These are phyloP conservation scores for Plasmodium gallinaceum DNA, from an alignment of 169 alveolate species.

Conservation along the genomic window DNA sequence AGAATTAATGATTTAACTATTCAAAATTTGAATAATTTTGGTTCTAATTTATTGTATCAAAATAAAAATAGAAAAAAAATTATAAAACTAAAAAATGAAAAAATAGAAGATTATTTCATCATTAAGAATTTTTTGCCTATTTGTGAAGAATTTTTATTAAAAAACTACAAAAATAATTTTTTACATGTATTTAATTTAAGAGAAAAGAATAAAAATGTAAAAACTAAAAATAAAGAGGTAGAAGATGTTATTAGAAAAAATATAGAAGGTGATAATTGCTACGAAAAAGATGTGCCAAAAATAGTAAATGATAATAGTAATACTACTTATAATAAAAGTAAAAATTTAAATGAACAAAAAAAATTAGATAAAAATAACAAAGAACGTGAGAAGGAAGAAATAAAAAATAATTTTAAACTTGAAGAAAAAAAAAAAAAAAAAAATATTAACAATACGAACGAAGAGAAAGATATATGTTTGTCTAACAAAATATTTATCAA, in stretches of 20 bases:
- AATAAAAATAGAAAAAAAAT: slow-evolving; percentile 22
- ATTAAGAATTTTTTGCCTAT: slow-evolving; percentile 60
- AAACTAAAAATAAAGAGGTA: background rate
- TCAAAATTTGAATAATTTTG: background rate
- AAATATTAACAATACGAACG: background rate
- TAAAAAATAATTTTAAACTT: background rate
- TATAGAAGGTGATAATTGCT: background rate
- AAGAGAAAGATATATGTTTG: background rate
- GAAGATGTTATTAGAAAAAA: background rate
- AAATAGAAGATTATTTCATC: slow-evolving; percentile 52
- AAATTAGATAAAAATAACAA: background rate
- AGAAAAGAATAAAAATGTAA: background rate
- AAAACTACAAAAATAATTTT: slow-evolving; percentile 20
- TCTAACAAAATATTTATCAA: background rate
- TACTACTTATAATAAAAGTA: background rate
- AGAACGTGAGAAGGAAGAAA: background rate
- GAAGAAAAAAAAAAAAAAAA: background rate
- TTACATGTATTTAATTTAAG: background rate
- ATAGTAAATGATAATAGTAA: background rate
- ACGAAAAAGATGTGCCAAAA: too few species aligned
- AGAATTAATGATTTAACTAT: background rate
- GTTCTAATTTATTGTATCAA: background rate
- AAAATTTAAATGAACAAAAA: background rate
- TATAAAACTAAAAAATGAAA: slow-evolving; percentile 20
- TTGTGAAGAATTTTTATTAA: slow-evolving; percentile 69